These are phyloP conservation scores for Phytopythium cucurbitacearum DNA, from an alignment of 352 stramenopile genomes.

Conservation along the genomic window DNA sequence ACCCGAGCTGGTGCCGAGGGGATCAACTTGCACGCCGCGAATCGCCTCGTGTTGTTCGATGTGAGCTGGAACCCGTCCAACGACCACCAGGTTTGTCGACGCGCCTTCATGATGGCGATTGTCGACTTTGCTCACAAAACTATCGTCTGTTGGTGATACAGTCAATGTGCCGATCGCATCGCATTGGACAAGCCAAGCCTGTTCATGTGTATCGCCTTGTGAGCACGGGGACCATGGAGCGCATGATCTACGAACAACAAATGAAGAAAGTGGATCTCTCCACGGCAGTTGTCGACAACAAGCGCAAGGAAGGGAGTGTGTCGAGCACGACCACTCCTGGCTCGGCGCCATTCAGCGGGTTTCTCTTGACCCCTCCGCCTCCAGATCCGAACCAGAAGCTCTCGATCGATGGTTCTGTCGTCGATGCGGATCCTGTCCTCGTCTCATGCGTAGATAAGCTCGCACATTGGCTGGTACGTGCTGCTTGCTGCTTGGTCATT, in stretches of 20 bases:
- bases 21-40: slow-evolving; percentile 88
- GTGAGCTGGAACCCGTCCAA: slow-evolving; percentile 91
- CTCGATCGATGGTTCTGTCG: slow-evolving; percentile 24
- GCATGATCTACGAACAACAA: slow-evolving; percentile 90
- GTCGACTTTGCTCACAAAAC: neutral
- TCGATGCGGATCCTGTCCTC: slow-evolving; percentile 57
- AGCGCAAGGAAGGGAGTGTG: slow-evolving; percentile 6
- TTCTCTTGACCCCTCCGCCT: slow-evolving; percentile 42
- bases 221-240: slow-evolving; percentile 90
- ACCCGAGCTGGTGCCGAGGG: slow-evolving; percentile 81
- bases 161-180: slow-evolving; percentile 91
- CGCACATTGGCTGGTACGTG: slow-evolving; percentile 57
- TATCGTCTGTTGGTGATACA: slow-evolving; percentile 12
- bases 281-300: slow-evolving; percentile 68
- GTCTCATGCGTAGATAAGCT: slow-evolving; percentile 48
- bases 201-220: slow-evolving; percentile 93
- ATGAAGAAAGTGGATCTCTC: slow-evolving; percentile 85
- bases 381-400: slow-evolving; percentile 23
- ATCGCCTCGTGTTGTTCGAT: slow-evolving; percentile 89
- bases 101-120: neutral
- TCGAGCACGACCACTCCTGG: neutral
- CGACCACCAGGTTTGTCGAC: slow-evolving; percentile 68
- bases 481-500: neutral
- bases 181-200: slow-evolving; percentile 85
- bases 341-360: slow-evolving; percentile 38